phyloP scores from a whole-genome alignment of 2,329 filamentous ascomycete species.

The Uncinocarpus reesii region DNA sequence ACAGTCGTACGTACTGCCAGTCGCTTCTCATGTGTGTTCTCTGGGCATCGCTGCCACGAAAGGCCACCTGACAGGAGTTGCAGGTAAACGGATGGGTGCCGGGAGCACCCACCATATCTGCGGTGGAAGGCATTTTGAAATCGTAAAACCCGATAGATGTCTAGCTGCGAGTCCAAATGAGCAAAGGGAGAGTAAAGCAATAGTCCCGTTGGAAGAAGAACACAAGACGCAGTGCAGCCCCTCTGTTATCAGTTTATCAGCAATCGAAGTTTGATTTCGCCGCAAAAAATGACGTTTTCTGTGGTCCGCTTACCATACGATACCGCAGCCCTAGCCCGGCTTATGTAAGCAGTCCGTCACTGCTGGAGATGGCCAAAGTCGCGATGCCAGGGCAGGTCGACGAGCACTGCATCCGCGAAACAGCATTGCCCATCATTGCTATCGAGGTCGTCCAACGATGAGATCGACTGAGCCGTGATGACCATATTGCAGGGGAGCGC shows the following conservation, averaged over 20 bases:
- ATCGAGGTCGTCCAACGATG: not conserved
- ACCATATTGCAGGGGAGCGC: conserved; percentile 36
- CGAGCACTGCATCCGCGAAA: not conserved
- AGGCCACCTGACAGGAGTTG: conserved; percentile 96
- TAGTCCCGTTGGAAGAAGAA: too few relatives aligned
- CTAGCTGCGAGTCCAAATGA: too few relatives aligned
- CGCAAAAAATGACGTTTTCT: conserved; percentile 11
- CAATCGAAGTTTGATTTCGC: conserved; percentile 10
- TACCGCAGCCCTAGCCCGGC: not conserved
- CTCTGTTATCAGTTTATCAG: conserved; percentile 12
- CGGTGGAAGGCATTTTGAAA: conserved; percentile 12
- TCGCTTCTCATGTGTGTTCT: conserved; percentile 95
- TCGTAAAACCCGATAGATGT: too few relatives aligned
- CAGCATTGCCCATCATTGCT: not conserved
- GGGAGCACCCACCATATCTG: conserved; percentile 12
- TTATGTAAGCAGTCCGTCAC: conserved; percentile 6
- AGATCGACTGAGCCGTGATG: conserved; percentile 22
- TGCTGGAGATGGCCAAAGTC: too few relatives aligned
- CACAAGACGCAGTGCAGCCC: too few relatives aligned
- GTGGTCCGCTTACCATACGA: conserved; percentile 6
- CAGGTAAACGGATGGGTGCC: conserved; percentile 83
- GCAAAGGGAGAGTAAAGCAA: not conserved
- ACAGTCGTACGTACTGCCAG: conserved; percentile 67
- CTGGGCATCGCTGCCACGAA: conserved; percentile 86
- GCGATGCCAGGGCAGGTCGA: too few relatives aligned